Percentiles rank a stretch among this genome's conserved stretches.
Conservation (phyloP, 164 flowering plant species). For the Magnolia officinalis region DNA sequence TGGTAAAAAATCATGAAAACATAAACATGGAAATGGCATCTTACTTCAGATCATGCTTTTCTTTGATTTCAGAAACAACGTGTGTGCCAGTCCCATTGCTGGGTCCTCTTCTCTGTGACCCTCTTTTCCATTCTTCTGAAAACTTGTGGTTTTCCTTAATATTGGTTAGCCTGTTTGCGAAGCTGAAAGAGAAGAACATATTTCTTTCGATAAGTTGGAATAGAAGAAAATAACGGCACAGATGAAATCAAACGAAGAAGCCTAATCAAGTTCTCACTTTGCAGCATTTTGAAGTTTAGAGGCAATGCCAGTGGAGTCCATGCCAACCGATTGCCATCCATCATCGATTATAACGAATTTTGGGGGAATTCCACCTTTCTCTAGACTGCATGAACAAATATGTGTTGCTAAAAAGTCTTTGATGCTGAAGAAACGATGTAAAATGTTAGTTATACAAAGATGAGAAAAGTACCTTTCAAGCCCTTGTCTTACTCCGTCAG, state of each 20-base stretch:
- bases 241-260: background rate
- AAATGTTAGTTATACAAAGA: background rate
- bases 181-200: conserved; percentile 37
- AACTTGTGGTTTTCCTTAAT: conserved; percentile 86
- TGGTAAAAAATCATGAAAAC: too few relatives aligned
- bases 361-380: conserved; percentile 71
- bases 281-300: conserved; percentile 50
- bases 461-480: conserved; percentile 47
- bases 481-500: conserved; percentile 71
- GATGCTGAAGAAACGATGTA: background rate
- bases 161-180: conserved; percentile 66
- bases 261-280: conserved; percentile 42
- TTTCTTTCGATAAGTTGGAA: background rate
- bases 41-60: conserved; percentile 60
- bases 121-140: conserved; percentile 64
- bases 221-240: background rate
- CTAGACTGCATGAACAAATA: conserved; percentile 39
- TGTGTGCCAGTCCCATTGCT: conserved; percentile 53
- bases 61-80: conserved; percentile 62
- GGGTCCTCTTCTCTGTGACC: conserved; percentile 69
- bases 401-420: background rate
- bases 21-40: background rate
- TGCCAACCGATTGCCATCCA: conserved; percentile 87
- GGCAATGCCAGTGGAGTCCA: conserved; percentile 51
- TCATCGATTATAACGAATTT: conserved; percentile 87